Base-by-base conservation (phyloP, 1,284 basidiomycete species). In the Boletus calvinii region DNA sequence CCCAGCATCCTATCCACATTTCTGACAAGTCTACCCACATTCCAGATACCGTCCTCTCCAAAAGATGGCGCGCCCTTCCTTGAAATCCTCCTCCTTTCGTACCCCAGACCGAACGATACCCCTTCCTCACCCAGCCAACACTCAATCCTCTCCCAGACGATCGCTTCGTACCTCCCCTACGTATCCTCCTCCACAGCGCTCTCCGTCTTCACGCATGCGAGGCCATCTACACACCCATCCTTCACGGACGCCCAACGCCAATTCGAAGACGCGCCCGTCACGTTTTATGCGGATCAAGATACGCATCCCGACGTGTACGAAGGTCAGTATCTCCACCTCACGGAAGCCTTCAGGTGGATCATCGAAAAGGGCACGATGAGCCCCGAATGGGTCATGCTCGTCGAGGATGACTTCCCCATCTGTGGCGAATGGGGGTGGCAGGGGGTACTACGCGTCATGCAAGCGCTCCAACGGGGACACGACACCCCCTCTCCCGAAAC, bases 331-430 rank as follows among this genome's bases (percentile, higher is more conserved):
- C 60, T 75, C 24, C 75, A 75, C 57, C 61, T 73, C 18, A 61
- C 71, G 8, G 74, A 76, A 42, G 74, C 74, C 4, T 68, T 76
- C 34, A 53, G 66, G 32, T 76, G 73, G 75, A 32, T 56, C 46
- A 29, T 30, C 38, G 54, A 55, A 40, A 57, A 45, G 34, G 30
- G 20, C 2, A 51, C 49, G n/a, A 26, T 22, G 17, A 56, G 53
- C 34, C 64, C 70, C 15, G 72, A 75, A 52, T 75, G 74, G 72
- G 56, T 76, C 4, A 74, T 74, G 70, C 58, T 76, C 8, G 62
- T 73, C 17, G 75, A 76, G 43, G 74, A 77, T 52, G 73, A 76
- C 55, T 76, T 76, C 45, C 73, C 74, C 2, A 45, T 76, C 15
- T 76, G 74, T 30, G 66, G 68, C 1, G 63, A 65, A 26, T 60